Base-by-base conservation (phyloP, 2,329 filamentous ascomycete species). In the Chaetomium strumarium region DNA sequence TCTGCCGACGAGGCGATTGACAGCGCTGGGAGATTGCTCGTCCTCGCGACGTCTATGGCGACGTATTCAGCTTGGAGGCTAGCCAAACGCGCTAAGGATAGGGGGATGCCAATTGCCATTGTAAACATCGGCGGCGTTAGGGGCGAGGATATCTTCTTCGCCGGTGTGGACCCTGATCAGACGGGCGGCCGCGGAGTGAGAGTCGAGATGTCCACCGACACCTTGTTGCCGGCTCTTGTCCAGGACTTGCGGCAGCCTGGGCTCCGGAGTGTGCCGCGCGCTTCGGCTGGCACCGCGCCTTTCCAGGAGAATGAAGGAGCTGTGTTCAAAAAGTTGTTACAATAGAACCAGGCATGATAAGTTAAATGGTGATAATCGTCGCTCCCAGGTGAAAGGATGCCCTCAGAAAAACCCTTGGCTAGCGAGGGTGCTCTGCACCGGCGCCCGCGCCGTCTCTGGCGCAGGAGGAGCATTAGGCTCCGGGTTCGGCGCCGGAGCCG, bases 21-120 rank as follows among this genome's bases (percentile, higher is more conserved):
- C 63, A 77, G 78, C 29, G 87, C 90, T 1, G 83, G 83, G 6
- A 81, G 82, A 54, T 70, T 97, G 34, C 74, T 97, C 19, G 79
- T 97, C 9, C 68, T 97, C 14, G 93, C 91, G 4, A 96, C 89
- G 34, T 96, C 89, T 56, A 77, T 97, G 44, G 93, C 93, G 6
- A 97, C 93, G 0, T 97, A 95, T 68, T 96, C 90, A 11, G 93
- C 93, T 0, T 99, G 90, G 90, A 77, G 92, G 53, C 70, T 99
- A 50, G 90, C 87, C 1, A 92, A 90, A 72, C 76, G 85, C 54
- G 93, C 92, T 30, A 85, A 86, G 61, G 88, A 93, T 61, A 79
- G 84, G 57, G 84, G 84, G 1, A 92, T 95, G 81, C 85, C 90
- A 14, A 87, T 97, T 65, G 91, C 85, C 0, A 84, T 96, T 39